A percentile compares a stretch with the other conserved stretches of the same genome.
phyloP scores from a whole-genome alignment of 1,284 basidiomycete genomes.

The Ceratobasidium papillatum region DNA sequence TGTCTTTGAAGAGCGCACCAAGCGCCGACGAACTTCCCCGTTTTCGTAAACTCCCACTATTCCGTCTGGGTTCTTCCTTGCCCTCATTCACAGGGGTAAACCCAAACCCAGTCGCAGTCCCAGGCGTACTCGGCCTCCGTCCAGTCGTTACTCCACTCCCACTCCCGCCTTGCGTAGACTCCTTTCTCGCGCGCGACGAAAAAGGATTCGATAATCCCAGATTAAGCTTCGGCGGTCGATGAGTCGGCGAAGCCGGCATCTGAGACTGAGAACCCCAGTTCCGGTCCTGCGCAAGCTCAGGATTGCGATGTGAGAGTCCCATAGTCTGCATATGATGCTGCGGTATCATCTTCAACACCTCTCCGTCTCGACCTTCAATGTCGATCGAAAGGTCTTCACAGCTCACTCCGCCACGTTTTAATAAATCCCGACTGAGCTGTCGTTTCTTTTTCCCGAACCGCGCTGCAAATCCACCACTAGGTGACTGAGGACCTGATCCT shows the following conservation, averaged over 20 bases:
- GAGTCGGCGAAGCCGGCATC: constrained; percentile 1
- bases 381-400: constrained; percentile 9
- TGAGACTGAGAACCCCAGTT: not conserved
- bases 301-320: not conserved
- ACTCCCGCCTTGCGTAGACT: not conserved
- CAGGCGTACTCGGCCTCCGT: constrained; percentile 26
- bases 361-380: not conserved
- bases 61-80: not conserved
- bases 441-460: constrained; percentile 36
- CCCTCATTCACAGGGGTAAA: not conserved
- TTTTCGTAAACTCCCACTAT: not conserved
- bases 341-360: constrained; percentile 15
- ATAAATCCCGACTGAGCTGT: constrained; percentile 18
- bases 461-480: not conserved
- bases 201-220: not conserved
- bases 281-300: constrained; percentile 20
- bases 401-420: constrained; percentile 1
- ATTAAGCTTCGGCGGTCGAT: constrained; percentile 17
- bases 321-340: constrained; percentile 40
- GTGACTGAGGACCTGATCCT: not conserved
- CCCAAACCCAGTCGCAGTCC: not conserved
- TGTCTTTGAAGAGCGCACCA: not conserved
- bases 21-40: constrained; percentile 21
- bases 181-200: constrained; percentile 14
- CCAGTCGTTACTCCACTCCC: not conserved